Evolutionary conservation across 2,329 filamentous ascomycete genomes (phyloP), one percentile per base, ranked within the genome.

Genomic region (Alternaria sp.): DNA sequence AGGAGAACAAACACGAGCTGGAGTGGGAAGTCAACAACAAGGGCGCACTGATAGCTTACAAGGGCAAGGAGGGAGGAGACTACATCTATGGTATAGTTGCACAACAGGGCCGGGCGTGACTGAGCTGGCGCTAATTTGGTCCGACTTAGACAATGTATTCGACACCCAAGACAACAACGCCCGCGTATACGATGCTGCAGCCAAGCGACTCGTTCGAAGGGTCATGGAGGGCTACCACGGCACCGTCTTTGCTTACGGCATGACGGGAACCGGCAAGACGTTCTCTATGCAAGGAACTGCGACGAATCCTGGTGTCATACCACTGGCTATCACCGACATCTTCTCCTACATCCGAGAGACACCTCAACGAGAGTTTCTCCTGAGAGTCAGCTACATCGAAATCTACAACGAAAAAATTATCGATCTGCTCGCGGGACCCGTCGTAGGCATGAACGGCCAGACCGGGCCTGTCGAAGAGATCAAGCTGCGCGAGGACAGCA

Each of bases 181-280:
- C 52, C 90, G 90, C 74, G 95, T 99, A 9, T 99, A 99, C 76
- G 95, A 99, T 78, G 88, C 94, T 63, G 91, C 88, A 44, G 95
- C 95, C 41, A 98, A 98, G 80, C 90, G 95, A 62, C 83, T 99
- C 51, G 95, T 99, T 45, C 90, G 95, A 68, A 86, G 95, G 71
- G 95, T 99, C 49, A 99, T 99, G 95, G 95, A 99, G 81, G 95
- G 95, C 40, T 99, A 98, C 76, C 94, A 98, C 72, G 95, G 94
- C 58, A 99, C 95, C 1, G 95, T 99, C 24, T 98, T 99, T 76
- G 94, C 94, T 17, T 99, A 99, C 77, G 95, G 95, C 73, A 98
- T 98, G 93, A 99, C 95, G 4, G 95, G 95, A 62, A 98, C 95
- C 0, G 95, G 95, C 68, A 99, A 99, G 81, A 99, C 95, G 0